Evolutionary conservation across 2,329 filamentous ascomycete genomes (phyloP).

Genomic region (Escovopsis sp.): DNA sequence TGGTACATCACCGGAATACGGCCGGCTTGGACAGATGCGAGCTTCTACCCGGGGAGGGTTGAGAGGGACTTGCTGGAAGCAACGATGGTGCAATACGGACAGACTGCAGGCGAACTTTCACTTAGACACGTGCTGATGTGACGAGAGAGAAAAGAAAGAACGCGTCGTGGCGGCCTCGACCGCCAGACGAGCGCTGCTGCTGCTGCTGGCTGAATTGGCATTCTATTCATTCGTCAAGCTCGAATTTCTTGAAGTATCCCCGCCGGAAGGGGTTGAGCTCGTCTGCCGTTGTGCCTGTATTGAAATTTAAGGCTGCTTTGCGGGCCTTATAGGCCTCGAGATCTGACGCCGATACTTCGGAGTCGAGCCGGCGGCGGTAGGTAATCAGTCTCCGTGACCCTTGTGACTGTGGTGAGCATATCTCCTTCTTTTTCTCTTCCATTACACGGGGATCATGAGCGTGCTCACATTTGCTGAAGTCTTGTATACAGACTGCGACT

Average conservation of each 20-base stretch:
- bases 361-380: conserved; percentile 57
- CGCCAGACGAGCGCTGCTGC: background rate
- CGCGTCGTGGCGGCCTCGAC: background rate
- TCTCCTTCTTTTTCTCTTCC: conserved; percentile 2
- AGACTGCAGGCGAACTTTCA: too few species aligned
- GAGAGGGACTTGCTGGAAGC: too few species aligned
- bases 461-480: conserved; percentile 69
- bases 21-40: too few species aligned
- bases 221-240: conserved; percentile 11
- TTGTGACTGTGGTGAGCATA: conserved; percentile 16
- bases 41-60: too few species aligned
- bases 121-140: too few species aligned
- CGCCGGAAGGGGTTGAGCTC: conserved; percentile 47
- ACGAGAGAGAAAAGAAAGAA: too few species aligned
- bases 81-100: too few species aligned
- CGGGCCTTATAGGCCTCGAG: conserved; percentile 22
- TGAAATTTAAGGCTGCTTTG: conserved; percentile 10
- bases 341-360: conserved; percentile 31
- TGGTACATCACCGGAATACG: too few species aligned
- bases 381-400: conserved; percentile 83
- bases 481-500: conserved; percentile 64
- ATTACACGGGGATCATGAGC: background rate
- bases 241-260: conserved; percentile 43
- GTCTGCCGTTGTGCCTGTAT: conserved; percentile 36
- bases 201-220: background rate